These are phyloP conservation scores for Boletus insuetus DNA, from an alignment of 768 basidiomycete species.

Conservation along the genomic window DNA sequence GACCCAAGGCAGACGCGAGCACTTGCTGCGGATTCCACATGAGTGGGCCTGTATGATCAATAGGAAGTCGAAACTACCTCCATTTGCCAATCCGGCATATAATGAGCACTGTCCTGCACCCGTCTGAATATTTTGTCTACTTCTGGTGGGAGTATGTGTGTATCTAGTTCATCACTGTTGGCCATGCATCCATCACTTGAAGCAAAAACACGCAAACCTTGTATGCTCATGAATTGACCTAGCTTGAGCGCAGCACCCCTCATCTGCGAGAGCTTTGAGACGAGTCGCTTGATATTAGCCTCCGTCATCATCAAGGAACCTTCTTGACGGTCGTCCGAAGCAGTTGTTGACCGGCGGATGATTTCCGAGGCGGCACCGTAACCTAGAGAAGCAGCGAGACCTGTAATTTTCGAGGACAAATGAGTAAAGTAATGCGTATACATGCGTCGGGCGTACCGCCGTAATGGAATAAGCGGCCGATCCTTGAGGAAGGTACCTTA, in stretches of 20 bases:
- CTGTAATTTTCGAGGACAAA: slow-evolving; percentile 39
- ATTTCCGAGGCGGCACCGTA: slow-evolving; percentile 90
- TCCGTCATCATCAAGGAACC: slow-evolving; percentile 83
- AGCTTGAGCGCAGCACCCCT: slow-evolving; percentile 94
- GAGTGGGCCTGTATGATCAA: neutral
- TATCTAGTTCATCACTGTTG: slow-evolving; percentile 55
- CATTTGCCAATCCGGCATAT: slow-evolving; percentile 99
- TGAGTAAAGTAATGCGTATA: neutral
- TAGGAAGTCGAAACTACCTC: slow-evolving; percentile 50
- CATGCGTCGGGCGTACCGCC: slow-evolving; percentile 55
- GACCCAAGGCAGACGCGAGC: slow-evolving; percentile 68
- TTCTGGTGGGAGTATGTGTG: slow-evolving; percentile 82
- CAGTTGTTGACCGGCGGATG: slow-evolving; percentile 59
- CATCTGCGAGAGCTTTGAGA: slow-evolving; percentile 93
- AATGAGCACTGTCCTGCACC: slow-evolving; percentile 94
- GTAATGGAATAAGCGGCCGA: slow-evolving; percentile 91
- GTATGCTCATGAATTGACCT: slow-evolving; percentile 97
- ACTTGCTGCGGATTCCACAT: slow-evolving; percentile 51
- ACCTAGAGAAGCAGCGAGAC: slow-evolving; percentile 85
- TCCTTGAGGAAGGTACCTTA: slow-evolving; percentile 84
- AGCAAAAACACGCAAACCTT: slow-evolving; percentile 47
- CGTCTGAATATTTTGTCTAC: slow-evolving; percentile 84
- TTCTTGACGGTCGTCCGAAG: slow-evolving; percentile 30
- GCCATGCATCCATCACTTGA: neutral
- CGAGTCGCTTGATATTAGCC: slow-evolving; percentile 85